These are phyloP conservation scores for Chaetomium globosum DNA, from an alignment of 2,329 filamentous ascomycete genomes.

Conservation along the genomic window DNA sequence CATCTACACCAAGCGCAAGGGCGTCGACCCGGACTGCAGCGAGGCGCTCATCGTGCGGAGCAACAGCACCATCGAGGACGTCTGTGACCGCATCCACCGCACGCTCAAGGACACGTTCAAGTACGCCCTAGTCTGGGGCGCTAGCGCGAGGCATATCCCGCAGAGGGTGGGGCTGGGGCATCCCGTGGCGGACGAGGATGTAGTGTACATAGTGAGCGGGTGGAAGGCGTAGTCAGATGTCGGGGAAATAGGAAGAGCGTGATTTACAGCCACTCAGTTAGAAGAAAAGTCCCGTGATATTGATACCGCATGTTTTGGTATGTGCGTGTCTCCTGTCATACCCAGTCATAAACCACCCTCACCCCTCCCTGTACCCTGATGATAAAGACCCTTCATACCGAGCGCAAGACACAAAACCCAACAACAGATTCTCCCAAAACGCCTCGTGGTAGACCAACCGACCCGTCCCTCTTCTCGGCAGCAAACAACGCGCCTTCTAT, in stretches of 20 bases:
- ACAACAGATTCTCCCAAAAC: slow-evolving; percentile 5
- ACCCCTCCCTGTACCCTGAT: slow-evolving; percentile 2
- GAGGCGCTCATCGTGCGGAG: slow-evolving; percentile 92
- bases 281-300: slow-evolving; percentile 1
- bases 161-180: slow-evolving; percentile 89
- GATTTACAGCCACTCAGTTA: not conserved
- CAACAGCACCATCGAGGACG: slow-evolving; percentile 90
- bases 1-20: slow-evolving; percentile 96
- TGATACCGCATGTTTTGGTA: slow-evolving; percentile 19
- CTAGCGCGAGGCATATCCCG: slow-evolving; percentile 90
- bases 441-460: slow-evolving; percentile 19
- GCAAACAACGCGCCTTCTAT: slow-evolving; percentile 7
- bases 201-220: slow-evolving; percentile 67
- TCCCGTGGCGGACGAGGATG: slow-evolving; percentile 70
- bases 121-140: slow-evolving; percentile 96
- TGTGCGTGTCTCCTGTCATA: slow-evolving; percentile 33
- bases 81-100: slow-evolving; percentile 92
- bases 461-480: not conserved
- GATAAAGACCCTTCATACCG: slow-evolving; percentile 2
- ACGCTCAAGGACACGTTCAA: slow-evolving; percentile 98
- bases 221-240: slow-evolving; percentile 58
- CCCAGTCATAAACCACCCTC: slow-evolving; percentile 26
- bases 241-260: slow-evolving; percentile 28
- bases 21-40: slow-evolving; percentile 80
- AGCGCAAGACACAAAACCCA: slow-evolving; percentile 2